Evolutionary conservation across 1,284 basidiomycete species (phyloP).

Genomic region (Leccinum pachyderme): DNA sequence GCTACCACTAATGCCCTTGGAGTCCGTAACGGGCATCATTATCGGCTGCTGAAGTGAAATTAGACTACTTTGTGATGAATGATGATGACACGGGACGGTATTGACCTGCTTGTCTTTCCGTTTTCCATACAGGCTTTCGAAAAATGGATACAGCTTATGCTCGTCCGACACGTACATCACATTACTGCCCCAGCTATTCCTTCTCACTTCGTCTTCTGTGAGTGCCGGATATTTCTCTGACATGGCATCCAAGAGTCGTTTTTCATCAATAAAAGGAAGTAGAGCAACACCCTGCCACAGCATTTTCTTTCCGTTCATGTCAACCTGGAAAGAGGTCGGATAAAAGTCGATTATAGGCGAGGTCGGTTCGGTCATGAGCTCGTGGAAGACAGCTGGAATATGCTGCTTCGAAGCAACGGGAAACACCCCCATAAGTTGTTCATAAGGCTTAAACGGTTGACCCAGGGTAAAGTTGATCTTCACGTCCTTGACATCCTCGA

Average conservation of each 20-base stretch:
- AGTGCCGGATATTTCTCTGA: slow-evolving; percentile 69
- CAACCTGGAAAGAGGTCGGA: slow-evolving; percentile 88
- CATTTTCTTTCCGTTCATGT: slow-evolving; percentile 99
- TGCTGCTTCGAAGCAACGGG: slow-evolving; percentile 70
- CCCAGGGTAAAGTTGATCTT: slow-evolving; percentile 79
- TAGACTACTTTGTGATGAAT: slow-evolving; percentile 11
- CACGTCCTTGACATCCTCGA: slow-evolving; percentile 78
- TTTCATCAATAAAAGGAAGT: slow-evolving; percentile 93
- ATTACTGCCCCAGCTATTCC: slow-evolving; percentile 87
- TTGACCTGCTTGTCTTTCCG: slow-evolving; percentile 78
- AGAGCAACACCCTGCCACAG: slow-evolving; percentile 98
- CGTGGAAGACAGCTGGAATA: slow-evolving; percentile 85
- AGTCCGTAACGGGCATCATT: slow-evolving; percentile 66
- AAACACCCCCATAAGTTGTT: slow-evolving; percentile 98
- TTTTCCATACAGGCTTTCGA: slow-evolving; percentile 90
- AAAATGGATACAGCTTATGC: slow-evolving; percentile 81
- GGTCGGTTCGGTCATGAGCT: slow-evolving; percentile 83
- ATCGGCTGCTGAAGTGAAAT: slow-evolving; percentile 47
- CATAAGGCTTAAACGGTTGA: slow-evolving; percentile 93
- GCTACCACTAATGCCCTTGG: slow-evolving; percentile 79
- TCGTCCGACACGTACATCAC: slow-evolving; percentile 85
- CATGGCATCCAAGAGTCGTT: slow-evolving; percentile 83
- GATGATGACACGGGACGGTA: slow-evolving; percentile 12
- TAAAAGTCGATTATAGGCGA: slow-evolving; percentile 98
- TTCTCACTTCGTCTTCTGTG: slow-evolving; percentile 75